Conservation (phyloP, 2,329 filamentous ascomycete genomes). For the Microcyclosporella mali region DNA sequence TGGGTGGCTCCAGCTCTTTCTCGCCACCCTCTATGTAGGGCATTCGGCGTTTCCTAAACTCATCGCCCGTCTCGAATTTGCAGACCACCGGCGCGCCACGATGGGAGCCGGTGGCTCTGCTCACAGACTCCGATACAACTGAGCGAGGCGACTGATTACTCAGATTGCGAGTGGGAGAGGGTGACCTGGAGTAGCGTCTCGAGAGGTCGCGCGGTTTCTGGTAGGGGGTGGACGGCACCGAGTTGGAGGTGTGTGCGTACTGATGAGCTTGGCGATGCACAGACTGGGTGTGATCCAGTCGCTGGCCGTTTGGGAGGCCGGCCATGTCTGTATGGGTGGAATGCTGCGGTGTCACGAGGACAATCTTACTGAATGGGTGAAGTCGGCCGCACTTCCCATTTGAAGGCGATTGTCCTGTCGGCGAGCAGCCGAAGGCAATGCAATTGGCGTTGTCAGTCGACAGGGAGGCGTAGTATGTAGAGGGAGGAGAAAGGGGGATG, state of each 20-base stretch:
- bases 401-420: slow-evolving; percentile 6
- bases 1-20: slow-evolving; percentile 66
- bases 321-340: slow-evolving; percentile 13
- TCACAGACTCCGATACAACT: slow-evolving; percentile 81
- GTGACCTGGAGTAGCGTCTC: slow-evolving; percentile 69
- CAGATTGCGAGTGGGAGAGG: slow-evolving; percentile 67
- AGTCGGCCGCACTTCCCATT: slow-evolving; percentile 20
- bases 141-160: slow-evolving; percentile 82
- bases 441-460: no score
- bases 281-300: slow-evolving; percentile 20
- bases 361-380: slow-evolving; percentile 18
- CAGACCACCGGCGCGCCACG: slow-evolving; percentile 61
- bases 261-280: slow-evolving; percentile 22
- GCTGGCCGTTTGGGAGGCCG: slow-evolving; percentile 16
- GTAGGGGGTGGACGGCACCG: slow-evolving; percentile 87
- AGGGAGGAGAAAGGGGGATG: no score
- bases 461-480: no score
- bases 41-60: slow-evolving; percentile 77
- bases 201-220: slow-evolving; percentile 74
- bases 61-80: slow-evolving; percentile 81
- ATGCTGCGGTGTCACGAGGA: slow-evolving; percentile 25
- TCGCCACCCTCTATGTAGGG: slow-evolving; percentile 77
- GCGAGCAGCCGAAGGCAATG: no score
- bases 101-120: slow-evolving; percentile 48
- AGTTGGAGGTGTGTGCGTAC: slow-evolving; percentile 64